Base-by-base conservation (phyloP, 148 eudicot species). In the Pharnaceum exiguum region DNA sequence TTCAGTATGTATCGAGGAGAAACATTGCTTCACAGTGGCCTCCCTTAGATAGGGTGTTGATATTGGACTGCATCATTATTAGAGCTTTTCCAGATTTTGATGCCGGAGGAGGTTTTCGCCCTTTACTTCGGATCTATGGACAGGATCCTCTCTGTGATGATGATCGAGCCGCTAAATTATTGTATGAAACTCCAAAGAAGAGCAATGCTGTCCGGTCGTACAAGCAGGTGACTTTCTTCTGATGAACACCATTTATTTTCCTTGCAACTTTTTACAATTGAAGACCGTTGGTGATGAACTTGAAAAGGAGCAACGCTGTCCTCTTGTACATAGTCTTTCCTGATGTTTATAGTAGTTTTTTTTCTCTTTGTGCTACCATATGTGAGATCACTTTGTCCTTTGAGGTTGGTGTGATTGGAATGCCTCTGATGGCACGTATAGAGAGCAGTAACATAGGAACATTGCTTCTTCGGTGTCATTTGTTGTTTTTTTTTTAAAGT, bases 1-100 rank as follows among this genome's bases (percentile, higher is more conserved):
- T 90, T 67, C 95, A 90, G 48, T 84, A 90, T 74, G 69, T 90
- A 46, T 82, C 97, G 44, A 78, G 97, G 69, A 82, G 97, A 63
- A 90, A 90, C 71, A 80, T 90, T 44, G 82, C 71, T 46, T 45
- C 90, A 18, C 79, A 78, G 63, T 90, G 97, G 97, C 97, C 97
- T 53, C 95, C 97, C 18, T 66, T 73, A 50, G 93, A 84, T 50
- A 76, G 83, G 72, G 75, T 83, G 36, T 75, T 90, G 53, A 82
- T 78, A 45, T 63, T 90, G 79, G 87, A 87, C 48, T 90, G 95
- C 62, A 67, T 90, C 24, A 85, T 90, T 28, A 75, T 90, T n/a
- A 79, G 97, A 71, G 57, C 55, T 33, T 69, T 84, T 59, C 97
- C 95, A 61, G 61, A 79, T 56, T 74, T 81, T 38, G 77, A 80